Percentiles rank a stretch among this genome's conserved stretches.
Conservation (phyloP, 495 filamentous ascomycete species). For the Lindgomyces ingoldianus region DNA sequence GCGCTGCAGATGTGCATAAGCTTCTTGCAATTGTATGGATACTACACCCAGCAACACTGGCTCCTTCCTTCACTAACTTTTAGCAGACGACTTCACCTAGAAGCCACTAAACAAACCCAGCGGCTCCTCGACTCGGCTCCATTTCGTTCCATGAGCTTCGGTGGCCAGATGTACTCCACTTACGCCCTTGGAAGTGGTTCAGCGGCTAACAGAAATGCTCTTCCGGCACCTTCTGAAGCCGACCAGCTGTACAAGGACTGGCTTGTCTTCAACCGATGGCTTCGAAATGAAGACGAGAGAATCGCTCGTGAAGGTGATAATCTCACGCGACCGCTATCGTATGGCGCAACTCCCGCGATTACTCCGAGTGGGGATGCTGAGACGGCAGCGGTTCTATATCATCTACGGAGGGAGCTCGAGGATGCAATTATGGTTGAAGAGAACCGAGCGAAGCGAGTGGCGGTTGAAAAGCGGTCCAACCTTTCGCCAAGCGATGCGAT, state of each 20-base stretch:
- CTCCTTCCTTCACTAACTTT: slow-evolving; percentile 1
- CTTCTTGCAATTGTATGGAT: slow-evolving; percentile 29
- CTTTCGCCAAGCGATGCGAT: slow-evolving; percentile 29
- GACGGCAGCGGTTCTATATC: slow-evolving; percentile 26
- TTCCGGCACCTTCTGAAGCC: slow-evolving; percentile 26
- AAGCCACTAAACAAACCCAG: slow-evolving; percentile 30
- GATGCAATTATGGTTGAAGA: slow-evolving; percentile 29
- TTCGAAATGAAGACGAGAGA: slow-evolving; percentile 25
- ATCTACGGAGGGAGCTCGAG: slow-evolving; percentile 21
- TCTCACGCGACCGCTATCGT: slow-evolving; percentile 14
- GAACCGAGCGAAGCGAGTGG: slow-evolving; percentile 23
- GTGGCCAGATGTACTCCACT: slow-evolving; percentile 25
- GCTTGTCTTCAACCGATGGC: slow-evolving; percentile 23
- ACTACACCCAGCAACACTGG: no score
- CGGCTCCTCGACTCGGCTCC: slow-evolving; percentile 24
- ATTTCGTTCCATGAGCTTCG: slow-evolving; percentile 25
- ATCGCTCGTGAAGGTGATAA: slow-evolving; percentile 6
- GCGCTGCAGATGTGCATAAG: slow-evolving; percentile 26
- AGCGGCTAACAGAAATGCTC: neutral
- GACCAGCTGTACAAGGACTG: slow-evolving; percentile 30
- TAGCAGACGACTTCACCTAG: slow-evolving; percentile 23
- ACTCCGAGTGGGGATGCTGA: slow-evolving; percentile 8
- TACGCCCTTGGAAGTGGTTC: slow-evolving; percentile 16
- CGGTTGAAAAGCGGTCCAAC: slow-evolving; percentile 15
- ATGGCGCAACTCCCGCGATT: slow-evolving; percentile 9